Base-by-base conservation (phyloP, 441 rosid genomes). In the Populus hybrid region DNA sequence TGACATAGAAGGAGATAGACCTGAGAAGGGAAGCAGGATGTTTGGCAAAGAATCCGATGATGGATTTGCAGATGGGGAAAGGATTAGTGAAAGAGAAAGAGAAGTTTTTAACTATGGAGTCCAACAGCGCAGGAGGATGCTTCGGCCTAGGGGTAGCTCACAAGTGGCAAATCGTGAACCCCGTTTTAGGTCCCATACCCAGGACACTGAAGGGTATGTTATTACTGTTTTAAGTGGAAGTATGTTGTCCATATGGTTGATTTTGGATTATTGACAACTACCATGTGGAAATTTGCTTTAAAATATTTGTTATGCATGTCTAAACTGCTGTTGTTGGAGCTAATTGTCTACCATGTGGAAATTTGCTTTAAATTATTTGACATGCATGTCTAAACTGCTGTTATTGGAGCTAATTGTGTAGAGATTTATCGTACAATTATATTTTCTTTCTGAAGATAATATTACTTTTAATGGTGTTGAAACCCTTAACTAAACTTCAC, bases 101-200 rank as follows among this genome's bases (percentile, higher is more conserved):
- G 98, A 90, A 50, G 84, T 79, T 80, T 87, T 91, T 80, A 88
- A 82, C 79, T 86, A 86, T 81, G 98, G 98, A 82, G 92, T 93
- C 80, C 99, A 94, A 86, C 91, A 95, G 85, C 92, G 95, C 72
- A 97, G 91, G 92, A 89, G 98, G 86, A 91, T 95, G 99, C 95
- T 89, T 76, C 86, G 97, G 75, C 93, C 99, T 21, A 92, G 98
- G 84, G 97, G 97, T 61, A 95, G 99, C 80, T 95, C 98, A 74
- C 98, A 92, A 80, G 82, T 88, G 80, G 82, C 86, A 65, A 93
- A 86, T 54, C 92, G 94, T 24, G 98, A 97, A 59, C 86, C 90
- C 21, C 87, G 85, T 70, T 90, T 83, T 54, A 88, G 88, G 85
- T 77, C 95, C 68, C 95, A 90, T 57, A 50, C 89, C 40, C 97